A percentile compares a stretch with the other conserved stretches of the same genome.
These are phyloP conservation scores for Wallacemonas sp. DNA, from an alignment of 208 protist genomes.

Conservation along the genomic window DNA sequence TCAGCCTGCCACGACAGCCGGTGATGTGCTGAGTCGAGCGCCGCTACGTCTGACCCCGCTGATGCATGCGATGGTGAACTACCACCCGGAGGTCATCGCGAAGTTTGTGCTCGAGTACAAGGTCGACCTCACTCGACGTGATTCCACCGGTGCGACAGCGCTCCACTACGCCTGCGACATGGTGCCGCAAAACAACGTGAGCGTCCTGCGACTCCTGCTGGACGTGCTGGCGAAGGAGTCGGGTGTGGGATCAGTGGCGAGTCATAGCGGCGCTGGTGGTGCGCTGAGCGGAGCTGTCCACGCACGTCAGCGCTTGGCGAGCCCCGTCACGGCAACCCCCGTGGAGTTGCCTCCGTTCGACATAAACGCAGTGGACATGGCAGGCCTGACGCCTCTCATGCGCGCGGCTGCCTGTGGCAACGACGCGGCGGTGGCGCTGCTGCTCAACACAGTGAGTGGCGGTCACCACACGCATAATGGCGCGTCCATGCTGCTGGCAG, in stretches of 20 bases:
- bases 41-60: slow-evolving; percentile 62
- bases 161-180: slow-evolving; percentile 64
- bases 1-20: slow-evolving; percentile 2
- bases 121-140: slow-evolving; percentile 66
- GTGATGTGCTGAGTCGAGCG: slow-evolving; percentile 15
- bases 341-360: slow-evolving; percentile 28
- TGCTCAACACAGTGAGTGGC: slow-evolving; percentile 21
- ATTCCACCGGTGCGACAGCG: slow-evolving; percentile 71
- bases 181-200: slow-evolving; percentile 12
- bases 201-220: background rate
- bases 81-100: slow-evolving; percentile 81
- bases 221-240: slow-evolving; percentile 7
- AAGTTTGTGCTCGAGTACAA: slow-evolving; percentile 70
- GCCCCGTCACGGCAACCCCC: background rate
- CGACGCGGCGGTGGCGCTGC: slow-evolving; percentile 35
- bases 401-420: slow-evolving; percentile 78
- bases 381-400: slow-evolving; percentile 78
- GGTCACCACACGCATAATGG: background rate
- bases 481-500: slow-evolving; percentile 24
- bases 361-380: slow-evolving; percentile 73
- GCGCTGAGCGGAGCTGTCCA: background rate
- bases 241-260: background rate
- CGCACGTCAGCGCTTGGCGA: slow-evolving; percentile 13
- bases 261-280: background rate
- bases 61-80: slow-evolving; percentile 72